Evolutionary conservation across 306 rosid species (phyloP), one percentile per base, ranked within the genome.

Genomic region (Glycine latifolia): DNA sequence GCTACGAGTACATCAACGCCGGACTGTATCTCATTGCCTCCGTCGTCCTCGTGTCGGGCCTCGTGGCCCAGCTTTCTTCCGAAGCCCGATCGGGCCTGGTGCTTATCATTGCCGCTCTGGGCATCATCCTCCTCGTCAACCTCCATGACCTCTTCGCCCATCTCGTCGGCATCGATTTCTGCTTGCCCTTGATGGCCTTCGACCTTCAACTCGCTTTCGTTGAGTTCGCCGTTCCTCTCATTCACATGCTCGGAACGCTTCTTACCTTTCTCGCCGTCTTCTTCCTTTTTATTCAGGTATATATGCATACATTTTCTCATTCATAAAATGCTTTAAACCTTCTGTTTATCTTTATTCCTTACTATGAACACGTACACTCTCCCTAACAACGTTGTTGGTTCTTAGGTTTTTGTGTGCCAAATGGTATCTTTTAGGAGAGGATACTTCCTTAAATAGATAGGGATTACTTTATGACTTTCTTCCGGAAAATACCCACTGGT

Each of bases 131-230:
- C 20, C 0, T 89, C 0, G 93, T 91, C 8, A 91, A 95, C 78
- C 44, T 90, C 43, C 99, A 95, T 16, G 99, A 93, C 80, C 87
- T 91, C 37, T 4, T 90, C 7, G 98, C 97, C 0, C 98, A 95
- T 56, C 91, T 93, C 1, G 93, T 88, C 5, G 92, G 91, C 20
- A 77, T 88, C 71, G 97, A 95, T 79, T 91, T 67, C 77, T 85
- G 85, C 6, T 56, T 93, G 7, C 68, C 79, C 4, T 67, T 91
- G 72, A 77, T 87, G 88, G 87, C 85, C 75, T 85, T 84, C 4
- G 99, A 95, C 67, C 70, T 83, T 15, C 98, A 95, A 89, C 92
- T 95, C 54, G 83, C 83, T 1, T 71, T 91, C 1, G 96, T 95
- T 0, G 98, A 93, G 83, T 90, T 93, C 31, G 79, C 89, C 0